Evolutionary conservation across 169 alveolate species (phyloP), one percentile per base, ranked within the genome.

Genomic region (Eimeria necatrix): DNA sequence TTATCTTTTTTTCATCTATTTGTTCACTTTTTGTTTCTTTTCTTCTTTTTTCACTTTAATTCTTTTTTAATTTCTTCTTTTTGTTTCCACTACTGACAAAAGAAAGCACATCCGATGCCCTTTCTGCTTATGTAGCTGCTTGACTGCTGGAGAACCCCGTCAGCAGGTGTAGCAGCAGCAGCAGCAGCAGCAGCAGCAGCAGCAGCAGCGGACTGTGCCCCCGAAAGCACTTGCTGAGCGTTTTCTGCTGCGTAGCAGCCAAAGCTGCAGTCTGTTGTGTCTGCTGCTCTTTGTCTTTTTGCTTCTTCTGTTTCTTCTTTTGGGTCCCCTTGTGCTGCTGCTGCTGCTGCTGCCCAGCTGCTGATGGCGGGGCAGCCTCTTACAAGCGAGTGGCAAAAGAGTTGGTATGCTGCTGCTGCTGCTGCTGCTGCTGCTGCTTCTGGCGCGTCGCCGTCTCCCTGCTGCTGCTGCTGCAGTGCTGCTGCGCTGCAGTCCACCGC

Each of bases 301-400:
- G 9, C 53, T 24, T 81, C 90, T 53, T 81, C 90, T 51, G 90
- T 81, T 52, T 81, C 90, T 24, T 52, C 90, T 9, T 9, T 24
- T 2, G 52, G 12, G 22, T 81, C 90, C 10, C 76, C 90, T 4
- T 6, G 32, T 14, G 90, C 70, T 53, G 90, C 90, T 24, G 90
- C 90, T 4, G 52, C 90, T 0, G 90, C 74, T 6, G 53, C n/a
- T 4, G 56, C 90, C 74, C 70, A 22, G 51, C 90, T 73, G 20
- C 74, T 52, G 24, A 81, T 8, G 14, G 90, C 90, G 3, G 90
- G 90, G 74, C 90, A 81, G 73, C 90, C 90, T 20, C 90, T 46
- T 0, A 26, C 53, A 18, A 81, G 90, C 26, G 90, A 81, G 49
- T 0, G 41, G 64, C 90, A 81, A 24, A 81, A 81, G 20, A 12